phyloP scores from a whole-genome alignment of 768 basidiomycete genomes.

The Boletus sp. region DNA sequence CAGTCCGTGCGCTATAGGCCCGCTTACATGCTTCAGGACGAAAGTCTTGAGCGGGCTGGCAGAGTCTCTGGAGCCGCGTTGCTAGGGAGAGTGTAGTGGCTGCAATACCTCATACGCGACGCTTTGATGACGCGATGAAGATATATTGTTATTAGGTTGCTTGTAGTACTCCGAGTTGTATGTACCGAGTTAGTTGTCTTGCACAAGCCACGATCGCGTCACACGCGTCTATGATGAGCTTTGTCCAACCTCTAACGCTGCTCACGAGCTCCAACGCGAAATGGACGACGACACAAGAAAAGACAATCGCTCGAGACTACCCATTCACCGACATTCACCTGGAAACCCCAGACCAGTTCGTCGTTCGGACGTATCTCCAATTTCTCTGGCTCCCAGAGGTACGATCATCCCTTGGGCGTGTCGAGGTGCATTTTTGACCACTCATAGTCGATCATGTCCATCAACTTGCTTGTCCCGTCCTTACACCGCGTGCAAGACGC shows the following conservation, averaged over 20 bases:
- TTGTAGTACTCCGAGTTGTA: no score
- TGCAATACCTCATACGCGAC: not conserved
- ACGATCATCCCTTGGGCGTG: constrained; percentile 1
- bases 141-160: no score
- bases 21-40: constrained; percentile 80
- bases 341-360: constrained; percentile 55
- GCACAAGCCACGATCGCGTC: not conserved
- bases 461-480: constrained; percentile 54
- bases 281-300: constrained; percentile 64
- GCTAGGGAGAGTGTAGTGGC: constrained; percentile 5
- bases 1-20: constrained; percentile 54
- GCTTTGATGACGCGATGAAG: no score
- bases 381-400: constrained; percentile 81
- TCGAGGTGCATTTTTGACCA: constrained; percentile 10
- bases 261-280: constrained; percentile 27
- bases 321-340: constrained; percentile 45
- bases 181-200: not conserved
- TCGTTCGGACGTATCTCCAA: constrained; percentile 66
- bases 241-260: constrained; percentile 21
- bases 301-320: constrained; percentile 52
- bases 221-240: constrained; percentile 13
- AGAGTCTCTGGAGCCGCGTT: constrained; percentile 38
- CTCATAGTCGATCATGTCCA: constrained; percentile 68
- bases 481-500: constrained; percentile 47
- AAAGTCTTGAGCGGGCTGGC: constrained; percentile 69